Conservation (phyloP, 2,329 filamentous ascomycete species). For the Cladophialophora immunda region DNA sequence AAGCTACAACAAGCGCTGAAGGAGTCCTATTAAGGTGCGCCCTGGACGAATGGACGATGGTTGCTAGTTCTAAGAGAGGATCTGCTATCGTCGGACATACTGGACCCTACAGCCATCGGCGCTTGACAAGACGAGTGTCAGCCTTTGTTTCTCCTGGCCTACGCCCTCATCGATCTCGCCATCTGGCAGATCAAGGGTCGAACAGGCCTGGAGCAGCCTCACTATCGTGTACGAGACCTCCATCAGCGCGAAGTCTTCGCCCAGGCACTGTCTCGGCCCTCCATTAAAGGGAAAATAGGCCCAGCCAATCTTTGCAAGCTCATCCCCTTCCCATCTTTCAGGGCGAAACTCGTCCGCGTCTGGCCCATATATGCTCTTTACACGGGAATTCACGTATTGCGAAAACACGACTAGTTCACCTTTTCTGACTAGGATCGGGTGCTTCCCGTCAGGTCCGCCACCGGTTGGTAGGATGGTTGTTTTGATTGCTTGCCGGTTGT, state of each 20-base stretch:
- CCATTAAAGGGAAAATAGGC: conserved; percentile 44
- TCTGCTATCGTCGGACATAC: background rate
- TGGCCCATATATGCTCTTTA: conserved; percentile 57
- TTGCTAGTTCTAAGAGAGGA: background rate
- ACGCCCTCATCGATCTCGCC: background rate
- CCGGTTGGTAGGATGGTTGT: conserved; percentile 78
- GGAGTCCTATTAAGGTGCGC: background rate
- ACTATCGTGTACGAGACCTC: conserved; percentile 40
- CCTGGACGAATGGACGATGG: background rate
- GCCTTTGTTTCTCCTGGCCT: conserved; percentile 27
- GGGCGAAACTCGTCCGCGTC: conserved; percentile 56
- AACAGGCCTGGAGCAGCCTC: conserved; percentile 40
- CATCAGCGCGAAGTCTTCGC: conserved; percentile 43
- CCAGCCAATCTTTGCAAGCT: conserved; percentile 46
- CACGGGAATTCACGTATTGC: conserved; percentile 52
- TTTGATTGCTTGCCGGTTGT: conserved; percentile 73
- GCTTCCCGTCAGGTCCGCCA: conserved; percentile 57
- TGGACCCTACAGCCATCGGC: conserved; percentile 34
- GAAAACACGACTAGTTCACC: conserved; percentile 47
- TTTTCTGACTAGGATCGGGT: conserved; percentile 56
- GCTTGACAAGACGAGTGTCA: conserved; percentile 30
- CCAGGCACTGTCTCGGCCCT: conserved; percentile 43
- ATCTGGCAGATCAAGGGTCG: conserved; percentile 19
- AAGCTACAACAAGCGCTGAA: background rate
- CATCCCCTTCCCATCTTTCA: conserved; percentile 58